Percentiles rank a stretch among this genome's conserved stretches.
Conservation (phyloP, 2,329 filamentous ascomycete genomes). For the Phaeosphaeriaceae sp. region DNA sequence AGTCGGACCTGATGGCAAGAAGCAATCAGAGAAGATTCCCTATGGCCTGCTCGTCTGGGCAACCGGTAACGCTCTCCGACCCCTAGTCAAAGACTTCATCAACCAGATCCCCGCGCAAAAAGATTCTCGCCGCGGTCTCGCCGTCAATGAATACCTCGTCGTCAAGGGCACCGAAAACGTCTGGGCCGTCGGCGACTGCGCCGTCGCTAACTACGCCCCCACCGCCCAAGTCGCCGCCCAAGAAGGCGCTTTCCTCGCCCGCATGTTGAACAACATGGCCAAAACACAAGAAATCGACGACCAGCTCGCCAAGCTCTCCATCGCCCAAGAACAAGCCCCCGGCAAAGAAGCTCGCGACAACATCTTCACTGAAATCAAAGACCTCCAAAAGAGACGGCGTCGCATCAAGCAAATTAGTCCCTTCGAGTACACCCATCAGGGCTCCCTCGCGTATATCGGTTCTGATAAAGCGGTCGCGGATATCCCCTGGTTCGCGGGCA, state of each 20-base stretch:
- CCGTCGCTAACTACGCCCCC: conserved; percentile 94
- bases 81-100: conserved; percentile 91
- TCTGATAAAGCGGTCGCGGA: conserved; percentile 98
- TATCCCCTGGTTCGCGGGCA: conserved; percentile 96
- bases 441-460: conserved; percentile 95
- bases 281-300: conserved; percentile 84
- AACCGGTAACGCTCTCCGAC: conserved; percentile 92
- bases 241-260: conserved; percentile 92
- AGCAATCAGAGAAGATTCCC: conserved; percentile 80
- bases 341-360: conserved; percentile 65
- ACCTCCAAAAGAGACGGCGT: conserved; percentile 82
- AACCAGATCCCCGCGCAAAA: conserved; percentile 90
- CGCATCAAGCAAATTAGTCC: conserved; percentile 94
- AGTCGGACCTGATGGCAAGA: conserved; percentile 81
- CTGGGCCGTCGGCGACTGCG: conserved; percentile 98
- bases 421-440: conserved; percentile 98
- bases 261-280: conserved; percentile 98
- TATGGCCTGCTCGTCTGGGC: conserved; percentile 98
- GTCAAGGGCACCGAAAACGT: conserved; percentile 97
- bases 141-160: conserved; percentile 98
- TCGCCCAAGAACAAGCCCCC: conserved; percentile 67
- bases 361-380: conserved; percentile 78
- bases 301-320: conserved; percentile 73
- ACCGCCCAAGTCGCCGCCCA: conserved; percentile 96
- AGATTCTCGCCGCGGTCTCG: conserved; percentile 90